phyloP scores from a whole-genome alignment of 768 basidiomycete species.

The Heimioporus sp. region DNA sequence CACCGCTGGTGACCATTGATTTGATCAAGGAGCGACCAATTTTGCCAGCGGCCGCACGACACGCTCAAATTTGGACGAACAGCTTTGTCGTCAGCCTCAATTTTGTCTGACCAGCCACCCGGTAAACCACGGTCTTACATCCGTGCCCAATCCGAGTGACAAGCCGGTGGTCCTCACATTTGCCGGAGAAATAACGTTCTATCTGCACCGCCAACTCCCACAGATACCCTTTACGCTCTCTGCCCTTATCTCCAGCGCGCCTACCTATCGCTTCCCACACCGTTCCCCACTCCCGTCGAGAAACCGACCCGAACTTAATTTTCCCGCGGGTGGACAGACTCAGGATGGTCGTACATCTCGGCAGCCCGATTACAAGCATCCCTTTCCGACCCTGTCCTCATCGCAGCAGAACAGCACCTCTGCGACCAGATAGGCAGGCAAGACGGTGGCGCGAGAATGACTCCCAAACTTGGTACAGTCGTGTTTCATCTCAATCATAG shows the following conservation, averaged over 20 bases:
- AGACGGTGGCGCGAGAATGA: neutral
- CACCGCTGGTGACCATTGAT: too few relatives aligned
- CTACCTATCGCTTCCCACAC: neutral
- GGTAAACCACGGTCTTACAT: neutral
- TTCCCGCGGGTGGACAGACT: constrained; percentile 9
- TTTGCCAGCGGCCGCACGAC: neutral
- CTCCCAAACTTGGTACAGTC: neutral
- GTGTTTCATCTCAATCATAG: neutral
- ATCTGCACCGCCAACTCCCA: neutral
- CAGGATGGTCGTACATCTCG: constrained; percentile 11
- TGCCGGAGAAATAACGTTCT: neutral
- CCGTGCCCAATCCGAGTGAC: too few relatives aligned
- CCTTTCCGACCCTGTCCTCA: constrained; percentile 22
- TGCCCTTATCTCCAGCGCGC: constrained; percentile 3
- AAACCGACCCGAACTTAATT: constrained; percentile 7
- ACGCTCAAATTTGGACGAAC: neutral
- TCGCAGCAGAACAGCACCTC: constrained; percentile 15
- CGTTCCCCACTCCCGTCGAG: neutral
- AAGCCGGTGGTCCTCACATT: too few relatives aligned
- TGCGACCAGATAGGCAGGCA: neutral
- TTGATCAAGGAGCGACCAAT: too few relatives aligned
- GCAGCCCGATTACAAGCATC: constrained; percentile 19
- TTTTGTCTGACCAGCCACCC: constrained; percentile 5
- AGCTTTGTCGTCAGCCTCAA: constrained; percentile 12
- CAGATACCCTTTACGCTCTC: constrained; percentile 10